Conservation (phyloP, 2,329 filamentous ascomycete species). For the Arthrobotrys conoides region DNA sequence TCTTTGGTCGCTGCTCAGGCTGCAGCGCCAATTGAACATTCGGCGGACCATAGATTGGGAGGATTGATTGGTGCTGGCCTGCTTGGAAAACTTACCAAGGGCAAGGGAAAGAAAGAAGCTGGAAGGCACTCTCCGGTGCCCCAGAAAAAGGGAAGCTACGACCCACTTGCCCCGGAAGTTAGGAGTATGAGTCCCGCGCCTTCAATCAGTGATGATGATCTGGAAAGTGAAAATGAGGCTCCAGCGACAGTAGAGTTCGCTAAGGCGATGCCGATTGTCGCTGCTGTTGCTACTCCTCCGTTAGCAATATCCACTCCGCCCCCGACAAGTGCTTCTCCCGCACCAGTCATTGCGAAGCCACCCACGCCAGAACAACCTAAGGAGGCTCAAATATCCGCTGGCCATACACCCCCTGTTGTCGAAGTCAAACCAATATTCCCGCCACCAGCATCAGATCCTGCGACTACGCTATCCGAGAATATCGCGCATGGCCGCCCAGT, state of each 20-base stretch:
- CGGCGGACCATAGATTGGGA: slow-evolving; percentile 39
- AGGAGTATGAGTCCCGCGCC: slow-evolving; percentile 48
- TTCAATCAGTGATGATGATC: slow-evolving; percentile 49
- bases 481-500: slow-evolving; percentile 44
- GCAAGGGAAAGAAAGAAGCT: slow-evolving; percentile 27
- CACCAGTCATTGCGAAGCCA: background rate
- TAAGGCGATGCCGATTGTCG: slow-evolving; percentile 18
- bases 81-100: slow-evolving; percentile 38
- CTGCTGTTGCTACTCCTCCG: slow-evolving; percentile 16
- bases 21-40: slow-evolving; percentile 36
- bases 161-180: slow-evolving; percentile 52
- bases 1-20: slow-evolving; percentile 1
- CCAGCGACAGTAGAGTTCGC: slow-evolving; percentile 1
- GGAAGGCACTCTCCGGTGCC: background rate
- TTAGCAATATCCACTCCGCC: slow-evolving; percentile 22
- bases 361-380: slow-evolving; percentile 26
- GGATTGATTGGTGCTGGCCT: slow-evolving; percentile 45
- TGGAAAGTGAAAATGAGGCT: slow-evolving; percentile 38
- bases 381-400: slow-evolving; percentile 40
- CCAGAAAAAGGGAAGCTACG: slow-evolving; percentile 18
- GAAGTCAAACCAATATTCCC: slow-evolving; percentile 56
- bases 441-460: slow-evolving; percentile 33
- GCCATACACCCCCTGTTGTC: slow-evolving; percentile 48
- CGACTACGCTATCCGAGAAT: slow-evolving; percentile 41
- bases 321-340: slow-evolving; percentile 3